These are phyloP conservation scores for Exophiala viscosa DNA, from an alignment of 2,329 filamentous ascomycete genomes.

Conservation along the genomic window DNA sequence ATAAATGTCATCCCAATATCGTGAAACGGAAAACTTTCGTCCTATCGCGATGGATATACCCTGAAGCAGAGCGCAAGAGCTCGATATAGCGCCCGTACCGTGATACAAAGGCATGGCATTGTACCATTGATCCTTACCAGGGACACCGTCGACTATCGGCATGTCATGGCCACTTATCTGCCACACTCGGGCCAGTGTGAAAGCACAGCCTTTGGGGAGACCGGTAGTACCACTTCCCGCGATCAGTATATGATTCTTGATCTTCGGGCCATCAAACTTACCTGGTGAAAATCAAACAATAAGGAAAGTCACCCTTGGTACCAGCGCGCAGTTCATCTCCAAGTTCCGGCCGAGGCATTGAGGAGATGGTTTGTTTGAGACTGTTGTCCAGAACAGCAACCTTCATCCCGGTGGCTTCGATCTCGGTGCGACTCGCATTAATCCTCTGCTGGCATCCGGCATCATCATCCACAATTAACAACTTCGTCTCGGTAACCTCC, in stretches of 20 bases:
- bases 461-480: conserved; percentile 60
- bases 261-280: conserved; percentile 27
- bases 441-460: conserved; percentile 54
- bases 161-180: conserved; percentile 32
- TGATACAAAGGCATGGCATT: conserved; percentile 76
- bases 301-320: conserved; percentile 53
- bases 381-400: conserved; percentile 56
- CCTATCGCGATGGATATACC: conserved; percentile 44
- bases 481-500: conserved; percentile 52
- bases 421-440: conserved; percentile 46
- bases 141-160: conserved; percentile 7
- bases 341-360: conserved; percentile 49
- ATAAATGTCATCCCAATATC: conserved; percentile 29
- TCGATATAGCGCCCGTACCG: conserved; percentile 64
- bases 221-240: conserved; percentile 63
- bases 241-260: neutral
- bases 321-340: conserved; percentile 53
- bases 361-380: conserved; percentile 47
- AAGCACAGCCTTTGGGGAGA: conserved; percentile 66
- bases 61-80: conserved; percentile 50
- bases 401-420: conserved; percentile 52
- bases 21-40: conserved; percentile 32
- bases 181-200: conserved; percentile 52
- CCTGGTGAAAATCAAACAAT: conserved; percentile 68
- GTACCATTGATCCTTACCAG: conserved; percentile 61